Base-by-base conservation (phyloP, 169 alveolate species). In the Cryptosporidium baileyi region DNA sequence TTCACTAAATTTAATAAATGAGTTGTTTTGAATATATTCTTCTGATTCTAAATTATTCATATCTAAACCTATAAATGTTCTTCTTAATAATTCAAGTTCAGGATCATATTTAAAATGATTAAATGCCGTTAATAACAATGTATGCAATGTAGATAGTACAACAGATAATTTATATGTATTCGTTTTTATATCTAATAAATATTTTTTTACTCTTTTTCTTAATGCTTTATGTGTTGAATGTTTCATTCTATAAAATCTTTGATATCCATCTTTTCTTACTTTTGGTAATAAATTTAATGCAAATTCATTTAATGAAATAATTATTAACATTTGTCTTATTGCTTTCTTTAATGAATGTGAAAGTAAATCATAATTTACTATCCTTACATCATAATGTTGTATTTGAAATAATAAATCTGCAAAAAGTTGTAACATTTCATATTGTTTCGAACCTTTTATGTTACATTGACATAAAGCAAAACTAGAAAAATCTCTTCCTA, bases 221-320 rank as follows among this genome's bases (percentile, higher is more conserved):
- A 74, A 17, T 3, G 85, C 85, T 54, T 74, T 74, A 19, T 74
- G 85, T 19, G 65, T 74, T 22, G 74, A 9, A 38, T 74, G 85
- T 5, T 54, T 74, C 85, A 74, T 74, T 17, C 85, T 74, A 57
- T 74, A 74, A 61, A 74, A 74, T 54, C 85, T 74, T 17, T 74
- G 85, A 74, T 74, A 74, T 17, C 85, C 85, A 3, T 61, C 85
- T 22, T 74, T 74, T 32, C 67, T 74, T 41, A 51, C 54, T 24
- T 74, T 74, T 38, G 85, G 85, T 36, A 74, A 47, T 24, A 74
- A 57, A n/a, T 74, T 32, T 1, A 74, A 38, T 3, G 85, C 65
- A 54, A 74, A 74, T n/a, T 74, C 85, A 38, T 74, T 74, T 41
- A 74, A n/a, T 15, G 59, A 36, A 52, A 74, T 57, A 22, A 74